Percentiles rank a stretch among this genome's conserved stretches.
Evolutionary conservation across 2,329 filamentous ascomycete genomes (phyloP).

Genomic region (Fusarium sp.): DNA sequence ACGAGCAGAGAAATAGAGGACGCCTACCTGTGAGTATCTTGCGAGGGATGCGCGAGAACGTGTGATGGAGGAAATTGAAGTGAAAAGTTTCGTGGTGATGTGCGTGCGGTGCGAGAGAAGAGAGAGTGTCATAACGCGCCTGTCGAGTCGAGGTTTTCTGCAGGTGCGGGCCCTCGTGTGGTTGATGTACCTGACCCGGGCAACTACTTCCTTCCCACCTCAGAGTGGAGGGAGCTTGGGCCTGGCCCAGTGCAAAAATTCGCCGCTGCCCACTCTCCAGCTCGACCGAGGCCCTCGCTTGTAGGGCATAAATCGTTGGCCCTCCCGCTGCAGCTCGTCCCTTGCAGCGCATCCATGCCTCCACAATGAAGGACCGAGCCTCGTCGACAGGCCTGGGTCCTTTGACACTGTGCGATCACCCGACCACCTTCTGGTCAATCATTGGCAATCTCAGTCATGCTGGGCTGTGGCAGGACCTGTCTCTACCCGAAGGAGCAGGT

Average conservation of each 20-base stretch:
- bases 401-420: conserved; percentile 37
- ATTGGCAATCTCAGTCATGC: conserved; percentile 2
- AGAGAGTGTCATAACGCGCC: conserved; percentile 33
- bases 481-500: conserved; percentile 28
- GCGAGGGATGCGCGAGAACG: conserved; percentile 13
- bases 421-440: conserved; percentile 20
- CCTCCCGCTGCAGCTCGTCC: conserved; percentile 33
- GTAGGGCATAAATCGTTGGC: conserved; percentile 43
- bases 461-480: conserved; percentile 10
- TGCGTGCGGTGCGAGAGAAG: conserved; percentile 20
- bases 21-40: conserved; percentile 26
- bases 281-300: conserved; percentile 29
- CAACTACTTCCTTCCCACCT: not conserved
- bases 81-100: conserved; percentile 35
- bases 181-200: conserved; percentile 33
- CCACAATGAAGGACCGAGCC: conserved; percentile 11
- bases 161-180: conserved; percentile 39
- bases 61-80: conserved; percentile 26
- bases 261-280: conserved; percentile 2
- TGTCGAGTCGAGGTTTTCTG: conserved; percentile 42
- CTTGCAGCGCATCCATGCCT: conserved; percentile 37
- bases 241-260: conserved; percentile 20
- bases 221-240: conserved; percentile 11
- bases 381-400: not conserved
- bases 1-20: not conserved